These are phyloP conservation scores for Forsythia suspensa DNA, from an alignment of 257 asterid genomes.

Conservation along the genomic window DNA sequence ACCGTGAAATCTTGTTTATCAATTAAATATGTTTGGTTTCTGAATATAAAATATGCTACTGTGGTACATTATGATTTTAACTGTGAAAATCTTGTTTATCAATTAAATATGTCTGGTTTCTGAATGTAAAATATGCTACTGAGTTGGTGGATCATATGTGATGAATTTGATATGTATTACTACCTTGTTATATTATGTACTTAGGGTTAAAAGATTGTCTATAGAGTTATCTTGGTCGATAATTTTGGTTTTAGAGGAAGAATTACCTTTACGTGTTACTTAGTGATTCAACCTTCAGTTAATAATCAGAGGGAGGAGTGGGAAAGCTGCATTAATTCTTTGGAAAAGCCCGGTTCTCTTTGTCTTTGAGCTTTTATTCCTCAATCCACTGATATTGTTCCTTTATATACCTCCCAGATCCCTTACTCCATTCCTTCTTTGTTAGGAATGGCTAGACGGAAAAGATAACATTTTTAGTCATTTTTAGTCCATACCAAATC, in stretches of 20 bases:
- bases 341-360: background rate
- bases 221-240: background rate
- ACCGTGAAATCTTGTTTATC: background rate
- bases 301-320: background rate
- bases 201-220: background rate
- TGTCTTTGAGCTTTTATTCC: background rate
- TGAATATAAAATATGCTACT: no score
- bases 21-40: background rate
- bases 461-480: background rate
- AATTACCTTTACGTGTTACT: background rate
- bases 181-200: background rate
- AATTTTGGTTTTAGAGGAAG: background rate
- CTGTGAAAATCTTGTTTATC: no score
- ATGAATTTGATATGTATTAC: background rate
- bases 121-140: background rate
- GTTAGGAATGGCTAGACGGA: background rate
- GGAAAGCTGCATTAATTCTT: background rate
- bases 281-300: background rate
- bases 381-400: background rate
- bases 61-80: no score
- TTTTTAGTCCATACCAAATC: background rate
- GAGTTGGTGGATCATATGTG: background rate
- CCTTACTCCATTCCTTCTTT: background rate
- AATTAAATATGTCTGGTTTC: background rate
- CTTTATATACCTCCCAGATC: background rate